Evolutionary conservation across 1,284 basidiomycete species (phyloP).

Genomic region (Cutaneotrichosporon spelunceum): DNA sequence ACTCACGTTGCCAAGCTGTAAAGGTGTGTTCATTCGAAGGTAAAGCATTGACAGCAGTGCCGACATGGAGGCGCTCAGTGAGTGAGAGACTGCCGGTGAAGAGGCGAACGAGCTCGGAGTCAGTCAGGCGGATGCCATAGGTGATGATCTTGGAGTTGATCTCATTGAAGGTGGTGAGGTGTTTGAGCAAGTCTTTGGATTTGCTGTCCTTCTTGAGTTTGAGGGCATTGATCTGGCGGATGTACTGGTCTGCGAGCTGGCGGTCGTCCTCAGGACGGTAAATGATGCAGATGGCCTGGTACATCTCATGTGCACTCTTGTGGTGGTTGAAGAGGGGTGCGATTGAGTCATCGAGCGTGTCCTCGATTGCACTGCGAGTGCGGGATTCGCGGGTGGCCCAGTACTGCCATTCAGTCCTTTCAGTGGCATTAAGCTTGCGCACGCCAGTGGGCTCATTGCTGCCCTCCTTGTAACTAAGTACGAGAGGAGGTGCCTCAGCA

Average conservation of each 20-base stretch:
- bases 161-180: neutral
- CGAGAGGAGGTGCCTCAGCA: neutral
- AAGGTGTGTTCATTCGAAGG: neutral
- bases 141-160: constrained; percentile 1
- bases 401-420: neutral
- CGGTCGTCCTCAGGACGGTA: neutral
- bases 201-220: neutral
- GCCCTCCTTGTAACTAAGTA: neutral
- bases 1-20: neutral
- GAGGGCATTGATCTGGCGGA: neutral
- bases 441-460: neutral
- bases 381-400: neutral
- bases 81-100: neutral
- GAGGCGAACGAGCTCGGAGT: neutral
- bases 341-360: neutral
- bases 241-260: constrained; percentile 1
- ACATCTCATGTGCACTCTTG: neutral
- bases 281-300: neutral
- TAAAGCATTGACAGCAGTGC: neutral
- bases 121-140: neutral
- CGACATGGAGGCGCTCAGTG: neutral
- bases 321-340: neutral
- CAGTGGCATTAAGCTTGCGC: neutral
- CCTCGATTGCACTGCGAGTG: neutral
- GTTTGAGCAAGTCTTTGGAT: neutral